Evolutionary conservation across 352 stramenopile species (phyloP), one percentile per base, ranked within the genome.

Genomic region (Globisporangium sylvaticum): DNA sequence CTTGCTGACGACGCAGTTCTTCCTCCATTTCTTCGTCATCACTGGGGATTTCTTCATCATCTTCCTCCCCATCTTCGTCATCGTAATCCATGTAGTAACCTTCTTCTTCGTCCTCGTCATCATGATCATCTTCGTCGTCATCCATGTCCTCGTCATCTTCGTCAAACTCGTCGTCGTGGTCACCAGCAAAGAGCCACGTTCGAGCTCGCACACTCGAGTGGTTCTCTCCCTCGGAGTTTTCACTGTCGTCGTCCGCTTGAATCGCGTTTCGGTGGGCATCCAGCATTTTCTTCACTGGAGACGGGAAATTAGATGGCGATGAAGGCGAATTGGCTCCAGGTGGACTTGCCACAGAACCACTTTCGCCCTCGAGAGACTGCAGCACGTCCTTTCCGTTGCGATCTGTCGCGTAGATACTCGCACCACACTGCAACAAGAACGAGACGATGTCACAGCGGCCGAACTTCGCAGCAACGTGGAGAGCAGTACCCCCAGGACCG

Each of bases 371-470:
- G 2, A 90, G 31, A 1, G 72, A 62, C 56, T 90, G 72, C 54
- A 89, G 55, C 5, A 92, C 84, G 2, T 66, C 82, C 60, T 78
- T 81, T 4, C 81, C 87, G 31, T 79, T 55, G 18, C 78, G 76
- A 64, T 94, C 77, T 54, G 70, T 79, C 34, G 77, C 73, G 65
- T 74, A 65, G 4, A 89, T 68, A 63, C 80, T 87, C 6, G 87
- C 83, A 34, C 87, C 87, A 68, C 85, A 93, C 62, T 94, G 78
- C 42, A 95, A 61, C 1, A 95, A 65, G 67, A 94, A 90, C 4
- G 83, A 84, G 31, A 89, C 79, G 0, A 94, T 63, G 64, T 94
- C 79, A 72, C 87, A 95, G n/a, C 87, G 82, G 9, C 83, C 80
- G 22, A 62, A 68, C 37, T 67, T 67, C 10, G 80, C 84, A 25